These are phyloP conservation scores for Suhomyces canberraensis DNA, from an alignment of 805 yeast species.

Conservation along the genomic window DNA sequence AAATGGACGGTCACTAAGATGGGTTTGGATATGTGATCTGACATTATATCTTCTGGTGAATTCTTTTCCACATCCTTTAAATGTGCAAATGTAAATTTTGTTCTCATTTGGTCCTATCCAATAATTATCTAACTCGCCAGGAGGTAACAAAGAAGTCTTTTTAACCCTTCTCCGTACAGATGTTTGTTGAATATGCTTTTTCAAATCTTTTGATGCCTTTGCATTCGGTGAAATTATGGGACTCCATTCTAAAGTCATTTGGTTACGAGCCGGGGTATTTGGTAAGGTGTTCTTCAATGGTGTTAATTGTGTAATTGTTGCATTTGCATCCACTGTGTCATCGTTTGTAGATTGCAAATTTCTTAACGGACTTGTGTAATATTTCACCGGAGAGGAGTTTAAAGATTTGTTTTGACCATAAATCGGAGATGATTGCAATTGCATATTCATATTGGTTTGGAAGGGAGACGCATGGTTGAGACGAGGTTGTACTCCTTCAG, in stretches of 20 bases:
- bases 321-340: constrained; percentile 38
- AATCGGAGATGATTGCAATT: constrained; percentile 24
- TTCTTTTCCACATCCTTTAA: constrained; percentile 72
- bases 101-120: constrained; percentile 77
- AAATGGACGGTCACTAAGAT: constrained; percentile 90
- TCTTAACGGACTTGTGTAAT: constrained; percentile 21
- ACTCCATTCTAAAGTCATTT: constrained; percentile 40
- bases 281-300: constrained; percentile 35
- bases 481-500: not conserved
- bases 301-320: constrained; percentile 39
- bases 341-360: constrained; percentile 17
- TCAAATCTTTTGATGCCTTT: constrained; percentile 14
- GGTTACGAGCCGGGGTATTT: constrained; percentile 33
- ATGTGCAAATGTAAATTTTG: constrained; percentile 71
- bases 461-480: constrained; percentile 2
- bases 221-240: constrained; percentile 41
- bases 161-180: constrained; percentile 49
- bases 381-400: constrained; percentile 32
- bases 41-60: constrained; percentile 90
- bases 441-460: constrained; percentile 6
- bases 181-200: constrained; percentile 34
- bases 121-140: constrained; percentile 83
- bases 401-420: constrained; percentile 15
- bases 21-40: constrained; percentile 95
- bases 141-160: constrained; percentile 71